A percentile compares a stretch with the other conserved stretches of the same genome.
Conservation (phyloP, 2,329 filamentous ascomycete species). For the Verticillium alfalfae region DNA sequence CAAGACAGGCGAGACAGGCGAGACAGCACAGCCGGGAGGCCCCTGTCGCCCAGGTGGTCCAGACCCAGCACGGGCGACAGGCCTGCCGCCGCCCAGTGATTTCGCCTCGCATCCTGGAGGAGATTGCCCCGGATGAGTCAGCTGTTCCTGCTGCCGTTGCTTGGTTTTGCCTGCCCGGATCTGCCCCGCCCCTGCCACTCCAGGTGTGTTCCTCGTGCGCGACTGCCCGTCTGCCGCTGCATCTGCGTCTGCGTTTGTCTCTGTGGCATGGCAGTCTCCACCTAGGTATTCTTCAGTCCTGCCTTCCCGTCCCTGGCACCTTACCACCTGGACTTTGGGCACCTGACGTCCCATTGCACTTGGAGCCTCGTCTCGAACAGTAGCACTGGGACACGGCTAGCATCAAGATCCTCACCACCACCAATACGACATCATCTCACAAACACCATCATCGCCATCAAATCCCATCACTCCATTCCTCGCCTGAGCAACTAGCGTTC, state of each 20-base stretch:
- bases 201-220: no score
- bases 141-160: not conserved
- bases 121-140: not conserved
- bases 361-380: no score
- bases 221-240: not conserved
- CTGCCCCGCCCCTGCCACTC: no score
- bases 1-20: not conserved
- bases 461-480: not conserved
- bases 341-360: no score
- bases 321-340: no score
- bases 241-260: not conserved
- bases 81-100: not conserved
- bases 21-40: not conserved
- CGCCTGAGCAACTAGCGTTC: not conserved
- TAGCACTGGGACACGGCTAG: no score
- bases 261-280: not conserved
- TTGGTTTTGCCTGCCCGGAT: not conserved
- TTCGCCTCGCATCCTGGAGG: not conserved
- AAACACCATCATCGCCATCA: not conserved
- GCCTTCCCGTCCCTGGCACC: no score
- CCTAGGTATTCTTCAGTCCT: no score
- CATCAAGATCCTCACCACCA: not conserved
- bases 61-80: not conserved
- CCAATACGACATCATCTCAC: not conserved
- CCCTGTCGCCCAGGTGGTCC: constrained; percentile 1